Conservation (phyloP, 2,329 filamentous ascomycete species). For the Decorospora gaudefroyi region DNA sequence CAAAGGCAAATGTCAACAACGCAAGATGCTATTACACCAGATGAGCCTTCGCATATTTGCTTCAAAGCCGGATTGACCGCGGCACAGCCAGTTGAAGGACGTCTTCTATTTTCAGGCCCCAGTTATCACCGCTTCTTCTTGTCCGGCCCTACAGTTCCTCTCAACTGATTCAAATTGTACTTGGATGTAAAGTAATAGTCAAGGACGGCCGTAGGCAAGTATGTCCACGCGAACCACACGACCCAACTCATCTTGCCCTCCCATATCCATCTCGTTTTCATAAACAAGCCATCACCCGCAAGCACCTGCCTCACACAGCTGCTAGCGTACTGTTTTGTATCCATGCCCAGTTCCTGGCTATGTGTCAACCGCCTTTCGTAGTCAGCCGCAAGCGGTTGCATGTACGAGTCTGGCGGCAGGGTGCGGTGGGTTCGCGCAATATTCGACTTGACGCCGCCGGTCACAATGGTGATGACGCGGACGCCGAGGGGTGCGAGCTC, state of each 20-base stretch:
- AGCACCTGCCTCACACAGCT: conserved; percentile 61
- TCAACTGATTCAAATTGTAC: conserved; percentile 58
- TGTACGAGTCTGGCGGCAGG: conserved; percentile 56
- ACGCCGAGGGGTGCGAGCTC: conserved; percentile 60
- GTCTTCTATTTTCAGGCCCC: too few relatives aligned
- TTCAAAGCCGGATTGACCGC: too few relatives aligned
- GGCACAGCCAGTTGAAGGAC: too few relatives aligned
- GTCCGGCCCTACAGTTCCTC: conserved; percentile 35
- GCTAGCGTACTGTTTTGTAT: conserved; percentile 58
- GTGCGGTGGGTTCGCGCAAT: conserved; percentile 59
- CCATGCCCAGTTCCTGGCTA: conserved; percentile 59
- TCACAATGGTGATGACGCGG: conserved; percentile 56
- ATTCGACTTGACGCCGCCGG: conserved; percentile 63
- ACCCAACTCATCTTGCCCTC: conserved; percentile 57
- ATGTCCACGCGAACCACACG: conserved; percentile 56
- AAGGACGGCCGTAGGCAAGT: conserved; percentile 52
- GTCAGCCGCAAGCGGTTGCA: conserved; percentile 57
- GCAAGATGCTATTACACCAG: too few relatives aligned
- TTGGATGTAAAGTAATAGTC: conserved; percentile 55
- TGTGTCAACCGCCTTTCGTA: conserved; percentile 59
- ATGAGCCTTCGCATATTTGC: too few relatives aligned
- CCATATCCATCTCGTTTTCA: conserved; percentile 58
- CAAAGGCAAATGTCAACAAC: too few relatives aligned
- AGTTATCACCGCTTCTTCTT: conserved; percentile 40
- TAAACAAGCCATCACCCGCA: conserved; percentile 36